Conservation (phyloP, 2,329 filamentous ascomycete species). For the Pestalotiopsis sp. region DNA sequence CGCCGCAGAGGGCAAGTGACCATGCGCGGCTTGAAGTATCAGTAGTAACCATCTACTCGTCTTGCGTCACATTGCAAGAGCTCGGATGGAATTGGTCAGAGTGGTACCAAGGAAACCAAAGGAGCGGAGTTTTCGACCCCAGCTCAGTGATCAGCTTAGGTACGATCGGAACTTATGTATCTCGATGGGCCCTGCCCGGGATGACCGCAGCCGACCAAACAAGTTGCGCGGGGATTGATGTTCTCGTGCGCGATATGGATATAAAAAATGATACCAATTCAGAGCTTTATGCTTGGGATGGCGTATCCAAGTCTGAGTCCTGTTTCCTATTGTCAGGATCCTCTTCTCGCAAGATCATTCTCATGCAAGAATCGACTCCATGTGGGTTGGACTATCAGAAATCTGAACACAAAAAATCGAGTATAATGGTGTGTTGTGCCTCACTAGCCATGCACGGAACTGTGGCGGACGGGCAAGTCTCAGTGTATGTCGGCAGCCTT, state of each 20-base stretch:
- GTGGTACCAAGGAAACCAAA: neutral
- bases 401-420: conserved; percentile 2
- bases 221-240: neutral
- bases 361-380: neutral
- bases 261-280: neutral
- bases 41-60: neutral
- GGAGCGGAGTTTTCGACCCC: neutral
- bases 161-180: neutral
- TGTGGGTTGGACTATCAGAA: neutral
- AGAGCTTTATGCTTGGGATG: neutral
- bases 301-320: neutral
- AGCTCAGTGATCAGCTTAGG: neutral
- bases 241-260: neutral
- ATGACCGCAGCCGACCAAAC: neutral
- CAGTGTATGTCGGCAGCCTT: conserved; percentile 9
- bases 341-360: neutral
- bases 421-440: conserved; percentile 20
- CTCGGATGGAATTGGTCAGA: neutral
- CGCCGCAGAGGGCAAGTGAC: neutral
- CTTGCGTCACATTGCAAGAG: neutral
- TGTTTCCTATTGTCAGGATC: neutral
- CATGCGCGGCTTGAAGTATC: neutral
- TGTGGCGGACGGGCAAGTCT: conserved; percentile 15
- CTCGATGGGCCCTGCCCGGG: neutral
- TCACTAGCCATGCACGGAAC: conserved; percentile 22